Conservation (phyloP, 139 green algal genomes). For the Micractinium conductrix region DNA sequence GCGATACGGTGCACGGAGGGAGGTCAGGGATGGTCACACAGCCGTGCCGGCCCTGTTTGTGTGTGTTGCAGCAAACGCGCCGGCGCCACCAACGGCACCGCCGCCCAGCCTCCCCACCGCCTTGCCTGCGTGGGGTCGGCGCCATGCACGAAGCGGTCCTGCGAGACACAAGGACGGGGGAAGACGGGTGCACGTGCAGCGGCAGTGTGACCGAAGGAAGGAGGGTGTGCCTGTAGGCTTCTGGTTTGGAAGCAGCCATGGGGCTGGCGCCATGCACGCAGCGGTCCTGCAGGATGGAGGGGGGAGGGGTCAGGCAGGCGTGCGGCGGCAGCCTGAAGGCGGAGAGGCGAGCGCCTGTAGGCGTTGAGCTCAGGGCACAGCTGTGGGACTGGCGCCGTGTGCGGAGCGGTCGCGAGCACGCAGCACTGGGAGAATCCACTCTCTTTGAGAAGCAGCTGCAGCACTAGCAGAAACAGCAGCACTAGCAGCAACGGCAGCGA, state of each 20-base stretch:
- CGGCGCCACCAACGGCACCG: too few relatives aligned
- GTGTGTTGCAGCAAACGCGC: too few relatives aligned
- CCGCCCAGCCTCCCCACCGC: too few relatives aligned
- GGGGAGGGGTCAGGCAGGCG: not conserved
- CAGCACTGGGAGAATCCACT: too few relatives aligned
- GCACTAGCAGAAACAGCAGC: not conserved
- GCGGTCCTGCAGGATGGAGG: constrained; percentile 21
- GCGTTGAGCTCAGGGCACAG: too few relatives aligned
- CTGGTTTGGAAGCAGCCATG: too few relatives aligned
- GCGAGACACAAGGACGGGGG: not conserved
- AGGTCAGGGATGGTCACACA: too few relatives aligned
- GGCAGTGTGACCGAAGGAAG: not conserved
- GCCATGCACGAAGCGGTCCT: constrained; percentile 44
- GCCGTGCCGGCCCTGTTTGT: too few relatives aligned
- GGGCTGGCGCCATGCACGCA: constrained; percentile 38
- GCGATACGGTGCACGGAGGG: too few relatives aligned
- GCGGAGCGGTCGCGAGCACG: too few relatives aligned
- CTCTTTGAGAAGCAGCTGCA: too few relatives aligned
- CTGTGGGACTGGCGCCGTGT: constrained; percentile 27
- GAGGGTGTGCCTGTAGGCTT: not conserved
- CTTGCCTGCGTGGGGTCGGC: too few relatives aligned
- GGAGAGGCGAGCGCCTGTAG: not conserved
- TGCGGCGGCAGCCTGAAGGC: not conserved
- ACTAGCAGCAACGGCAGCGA: not conserved
- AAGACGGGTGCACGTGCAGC: not conserved